Evolutionary conservation across 176 grass and related monocot genomes (phyloP).

Genomic region (Saccharum spontaneum): DNA sequence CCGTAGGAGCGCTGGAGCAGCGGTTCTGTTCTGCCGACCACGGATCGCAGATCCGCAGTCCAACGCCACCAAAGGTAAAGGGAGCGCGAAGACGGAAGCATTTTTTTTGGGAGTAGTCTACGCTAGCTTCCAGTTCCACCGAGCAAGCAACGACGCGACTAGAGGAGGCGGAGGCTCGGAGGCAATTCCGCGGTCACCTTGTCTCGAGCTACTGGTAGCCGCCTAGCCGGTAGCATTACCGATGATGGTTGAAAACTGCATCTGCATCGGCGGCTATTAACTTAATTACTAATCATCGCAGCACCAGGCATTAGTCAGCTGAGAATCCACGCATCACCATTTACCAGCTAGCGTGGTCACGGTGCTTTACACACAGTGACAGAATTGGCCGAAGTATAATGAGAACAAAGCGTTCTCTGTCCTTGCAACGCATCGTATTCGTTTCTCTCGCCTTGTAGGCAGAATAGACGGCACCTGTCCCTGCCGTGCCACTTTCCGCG

Average conservation of each 20-base stretch:
- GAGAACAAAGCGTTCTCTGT: not conserved
- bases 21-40: not conserved
- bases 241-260: not conserved
- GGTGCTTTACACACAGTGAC: not conserved
- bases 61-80: not conserved
- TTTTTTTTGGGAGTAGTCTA: no score
- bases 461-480: conserved; percentile 2
- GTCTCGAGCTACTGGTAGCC: no score
- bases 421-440: conserved; percentile 15
- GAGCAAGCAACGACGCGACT: no score
- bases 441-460: not conserved
- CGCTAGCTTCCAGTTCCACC: no score
- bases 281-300: not conserved
- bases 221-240: no score
- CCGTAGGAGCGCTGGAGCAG: not conserved
- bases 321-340: not conserved
- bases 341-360: not conserved
- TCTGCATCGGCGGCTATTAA: not conserved
- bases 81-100: not conserved
- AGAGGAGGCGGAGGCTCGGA: no score
- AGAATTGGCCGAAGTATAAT: not conserved
- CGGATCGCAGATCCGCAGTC: no score
- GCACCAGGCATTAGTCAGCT: not conserved
- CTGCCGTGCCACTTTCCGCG: not conserved
- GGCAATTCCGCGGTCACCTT: no score